phyloP scores from a whole-genome alignment of 2,329 filamentous ascomycete species.

The Myriangium duriaei region DNA sequence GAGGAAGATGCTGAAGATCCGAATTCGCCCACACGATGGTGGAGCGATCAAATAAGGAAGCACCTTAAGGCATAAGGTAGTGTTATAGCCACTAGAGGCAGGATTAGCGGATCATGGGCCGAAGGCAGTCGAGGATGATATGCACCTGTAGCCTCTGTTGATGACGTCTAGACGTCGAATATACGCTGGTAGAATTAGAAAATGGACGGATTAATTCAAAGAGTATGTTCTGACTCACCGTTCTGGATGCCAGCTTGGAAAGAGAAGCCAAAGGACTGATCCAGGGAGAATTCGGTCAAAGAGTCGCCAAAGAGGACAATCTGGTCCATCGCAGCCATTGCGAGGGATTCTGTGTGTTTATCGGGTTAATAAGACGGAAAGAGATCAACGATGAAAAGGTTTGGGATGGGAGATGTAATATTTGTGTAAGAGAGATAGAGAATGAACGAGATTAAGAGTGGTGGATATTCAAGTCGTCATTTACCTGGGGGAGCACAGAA shows the following conservation, averaged over 20 bases:
- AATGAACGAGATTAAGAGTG: too few relatives aligned
- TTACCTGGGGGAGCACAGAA: too few relatives aligned
- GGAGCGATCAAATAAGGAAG: slow-evolving; percentile 59
- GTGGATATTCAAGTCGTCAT: too few relatives aligned
- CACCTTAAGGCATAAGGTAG: slow-evolving; percentile 56
- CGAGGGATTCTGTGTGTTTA: too few relatives aligned
- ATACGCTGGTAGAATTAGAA: slow-evolving; percentile 43
- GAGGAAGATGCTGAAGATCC: slow-evolving; percentile 63
- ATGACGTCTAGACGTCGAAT: slow-evolving; percentile 70
- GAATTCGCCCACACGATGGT: slow-evolving; percentile 48
- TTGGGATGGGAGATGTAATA: too few relatives aligned
- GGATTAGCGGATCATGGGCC: neutral
- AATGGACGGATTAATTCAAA: neutral
- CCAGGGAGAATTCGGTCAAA: slow-evolving; percentile 58
- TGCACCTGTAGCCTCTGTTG: slow-evolving; percentile 66
- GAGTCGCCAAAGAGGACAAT: slow-evolving; percentile 80
- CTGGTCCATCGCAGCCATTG: slow-evolving; percentile 35
- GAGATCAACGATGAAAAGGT: too few relatives aligned
- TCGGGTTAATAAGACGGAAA: too few relatives aligned
- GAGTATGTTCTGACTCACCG: slow-evolving; percentile 37
- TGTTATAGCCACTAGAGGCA: slow-evolving; percentile 63
- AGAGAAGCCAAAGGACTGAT: slow-evolving; percentile 54
- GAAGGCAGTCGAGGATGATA: slow-evolving; percentile 3
- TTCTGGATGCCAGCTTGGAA: slow-evolving; percentile 60
- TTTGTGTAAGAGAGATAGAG: too few relatives aligned